Evolutionary conservation across 2,329 filamentous ascomycete genomes (phyloP).

Genomic region (Epichloe elymi): DNA sequence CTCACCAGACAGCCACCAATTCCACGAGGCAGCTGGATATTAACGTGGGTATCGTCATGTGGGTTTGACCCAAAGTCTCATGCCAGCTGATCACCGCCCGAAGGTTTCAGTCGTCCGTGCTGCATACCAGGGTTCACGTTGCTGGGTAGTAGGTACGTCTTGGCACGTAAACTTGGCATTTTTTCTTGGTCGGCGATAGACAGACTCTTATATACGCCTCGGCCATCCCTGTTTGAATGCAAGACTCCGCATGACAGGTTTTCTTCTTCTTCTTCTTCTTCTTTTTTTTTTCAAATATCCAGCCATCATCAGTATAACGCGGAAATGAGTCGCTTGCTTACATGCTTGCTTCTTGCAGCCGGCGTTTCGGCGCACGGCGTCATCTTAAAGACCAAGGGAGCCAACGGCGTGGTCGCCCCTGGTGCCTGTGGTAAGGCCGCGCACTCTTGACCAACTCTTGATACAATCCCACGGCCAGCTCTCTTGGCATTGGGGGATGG

Average conservation of each 20-base stretch:
- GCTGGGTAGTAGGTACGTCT: neutral
- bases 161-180: neutral
- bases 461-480: neutral
- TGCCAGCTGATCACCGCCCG: no score
- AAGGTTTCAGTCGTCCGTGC: neutral
- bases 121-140: neutral
- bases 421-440: slow-evolving; percentile 1
- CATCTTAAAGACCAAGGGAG: neutral
- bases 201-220: no score
- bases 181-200: no score
- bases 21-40: no score
- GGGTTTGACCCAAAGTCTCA: no score
- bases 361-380: slow-evolving; percentile 2
- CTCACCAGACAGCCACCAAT: no score
- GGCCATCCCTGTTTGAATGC: no score
- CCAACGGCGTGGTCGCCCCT: slow-evolving; percentile 3
- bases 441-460: no score
- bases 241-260: neutral
- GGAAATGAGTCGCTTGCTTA: neutral
- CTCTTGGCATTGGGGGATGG: neutral
- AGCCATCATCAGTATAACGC: neutral
- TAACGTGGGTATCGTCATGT: no score
- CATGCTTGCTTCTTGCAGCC: neutral
- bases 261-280: neutral
- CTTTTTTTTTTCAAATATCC: neutral